Evolutionary conservation across 1,284 basidiomycete genomes (phyloP), one percentile per base, ranked within the genome.

Genomic region (Melampsora larici-populina): DNA sequence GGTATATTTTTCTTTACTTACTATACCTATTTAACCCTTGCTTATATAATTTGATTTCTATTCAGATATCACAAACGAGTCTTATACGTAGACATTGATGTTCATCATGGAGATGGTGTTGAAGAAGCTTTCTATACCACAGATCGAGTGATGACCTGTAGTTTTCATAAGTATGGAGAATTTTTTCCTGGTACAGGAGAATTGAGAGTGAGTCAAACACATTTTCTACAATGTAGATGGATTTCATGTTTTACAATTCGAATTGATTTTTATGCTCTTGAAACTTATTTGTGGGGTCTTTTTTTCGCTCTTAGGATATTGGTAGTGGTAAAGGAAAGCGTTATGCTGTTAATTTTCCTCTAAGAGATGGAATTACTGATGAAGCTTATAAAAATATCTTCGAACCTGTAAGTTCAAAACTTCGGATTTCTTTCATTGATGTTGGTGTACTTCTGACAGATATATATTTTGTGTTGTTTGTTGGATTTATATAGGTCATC

Each of bases 111-210:
- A 21, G 97, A 99, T 84, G 97, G 97, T 62, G 97, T 99, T 9
- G 97, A 99, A 84, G 97, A 99, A 85, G 97, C 97, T 0, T 99
- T 99, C 84, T 99, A 98, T 84, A 97, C 95, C 0, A 99, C 97
- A 18, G 96, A 99, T 83, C 88, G 97, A 64, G 97, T 99, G 69
- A 99, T 99, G 97, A 98, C 96, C 0, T 91, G 91, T 83, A 94
- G 92, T 81, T 97, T 99, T 85, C 97, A 99, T 85, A 99, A 99
- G 85, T 99, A 97, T 82, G 97, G 97, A 66, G 97, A 99, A 84
- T 99, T 93, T 85, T 99, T 99, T 86, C 97, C 97, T 24, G 97
- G 97, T 15, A 99, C 97, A 1, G 97, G 97, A 43, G 96, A 97
- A 84, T 86, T 99, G 60, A 87, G 95, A 80, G 92, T 92, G 83